Base-by-base conservation (phyloP, 768 basidiomycete species). In the Cyclocybe aegerita region DNA sequence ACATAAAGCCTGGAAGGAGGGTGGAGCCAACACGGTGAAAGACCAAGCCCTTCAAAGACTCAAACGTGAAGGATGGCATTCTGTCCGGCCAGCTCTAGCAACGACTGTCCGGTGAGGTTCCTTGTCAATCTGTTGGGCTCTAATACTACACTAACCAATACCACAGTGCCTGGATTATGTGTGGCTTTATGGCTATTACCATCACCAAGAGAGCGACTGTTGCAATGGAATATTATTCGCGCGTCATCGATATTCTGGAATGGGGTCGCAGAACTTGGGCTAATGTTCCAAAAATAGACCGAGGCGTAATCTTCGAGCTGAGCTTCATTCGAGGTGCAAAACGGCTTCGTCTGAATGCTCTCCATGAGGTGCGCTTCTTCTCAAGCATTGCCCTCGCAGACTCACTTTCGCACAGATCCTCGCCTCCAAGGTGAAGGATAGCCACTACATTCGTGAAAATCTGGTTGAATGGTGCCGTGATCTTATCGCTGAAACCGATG, bases 301-400 rank as follows among this genome's bases (percentile, higher is more conserved):
- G 73, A 10, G 78, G 79, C 4, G 61, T 59, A 8, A 69, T 81
- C 9, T 81, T 81, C 45, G 65, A 71, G 29, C 39, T 48, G 2
- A 68, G 69, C 4, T 77, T 77, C 54, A 57, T 78, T 8, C 68
- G 74, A 23, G 76, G 72, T 4, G 67, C 76, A n/a, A 70, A 65
- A 38, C 54, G 57, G 29, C 45, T 77, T 15, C 65, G 66, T 16
- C 50, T 78, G 7, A 53, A 68, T 10, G 47, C 64, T 1, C 65
- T 70, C 31, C 64, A 72, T 63, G 54, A 59, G 48, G 76, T 75
- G 40, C 12, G 9, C 9, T 46, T 7, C 11, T 14, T 38, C 42
- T 50, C 36, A 16, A 30, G 4, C 8, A 15, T 29, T 31, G 16
- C 11, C 17, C 32, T 29, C 15, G 3, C 16, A 39, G 11, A 35